Base-by-base conservation (phyloP, 1,284 basidiomycete genomes). In the Entoloma clypeatum region DNA sequence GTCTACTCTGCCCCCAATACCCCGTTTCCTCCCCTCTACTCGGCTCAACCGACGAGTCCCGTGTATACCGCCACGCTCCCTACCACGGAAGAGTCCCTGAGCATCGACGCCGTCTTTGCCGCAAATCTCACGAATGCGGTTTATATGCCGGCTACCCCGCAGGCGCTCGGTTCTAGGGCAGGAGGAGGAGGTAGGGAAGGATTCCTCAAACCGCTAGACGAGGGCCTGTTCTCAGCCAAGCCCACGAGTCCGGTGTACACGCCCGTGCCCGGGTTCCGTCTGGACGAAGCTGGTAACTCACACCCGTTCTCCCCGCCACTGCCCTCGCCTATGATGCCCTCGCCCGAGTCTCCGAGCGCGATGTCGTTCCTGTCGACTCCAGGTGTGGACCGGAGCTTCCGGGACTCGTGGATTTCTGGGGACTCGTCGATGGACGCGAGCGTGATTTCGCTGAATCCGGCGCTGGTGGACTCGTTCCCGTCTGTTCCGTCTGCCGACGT, bases 381-480 rank as follows among this genome's bases (percentile, higher is more conserved):
- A 5, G 41, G 31, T 17, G 13, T 47, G 16, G 43, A 51, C 23
- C 36, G 36, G 40, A 17, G 14, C 49, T 61, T 65, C 11, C 66
- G 65, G 0, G 47, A 53, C 7, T 72, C 74, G 1, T 72, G 68
- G 68, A 55, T 68, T 34, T 75, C 74, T 2, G 59, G 61, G 33
- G 63, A 60, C 38, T 67, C 63, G 5, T 58, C 48, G 25, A 62
- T 58, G 43, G 68, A 64, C 28, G 38, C 64, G 4, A 47, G n/a
- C n/a, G n/a, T n/a, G n/a, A n/a, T n/a, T n/a, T n/a, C n/a, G n/a
- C n/a, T 70, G 9, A 55, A 65, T 3, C 69, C 71, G 3, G 64
- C 68, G 2, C 48, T 69, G 25, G 77, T 75, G 43, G 76, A 79
- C 38, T 72, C 75, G 4, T 79, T 79, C 52, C 77, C 77, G 18